Percentiles rank a stretch among this genome's conserved stretches.
Evolutionary conservation across 768 basidiomycete genomes (phyloP).

Genomic region (Russula sp.): DNA sequence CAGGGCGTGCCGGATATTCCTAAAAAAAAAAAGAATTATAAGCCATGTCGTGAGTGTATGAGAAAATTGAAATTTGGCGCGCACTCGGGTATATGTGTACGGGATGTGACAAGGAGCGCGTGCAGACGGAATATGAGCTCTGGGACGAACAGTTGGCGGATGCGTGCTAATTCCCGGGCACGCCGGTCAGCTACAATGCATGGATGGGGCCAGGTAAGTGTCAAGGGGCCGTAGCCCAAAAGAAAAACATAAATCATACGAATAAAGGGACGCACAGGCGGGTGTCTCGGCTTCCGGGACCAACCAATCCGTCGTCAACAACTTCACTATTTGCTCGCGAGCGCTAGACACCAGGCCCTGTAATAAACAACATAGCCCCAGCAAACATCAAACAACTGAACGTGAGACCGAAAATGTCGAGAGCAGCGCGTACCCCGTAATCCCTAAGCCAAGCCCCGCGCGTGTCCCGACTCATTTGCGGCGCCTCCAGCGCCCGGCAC

Average conservation of each 20-base stretch:
- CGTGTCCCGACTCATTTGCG: constrained; percentile 52
- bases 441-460: constrained; percentile 54
- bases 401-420: too few relatives aligned
- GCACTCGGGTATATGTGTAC: constrained; percentile 57
- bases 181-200: constrained; percentile 42
- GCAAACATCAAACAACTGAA: too few relatives aligned
- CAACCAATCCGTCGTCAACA: constrained; percentile 77
- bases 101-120: constrained; percentile 56
- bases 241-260: not conserved
- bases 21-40: too few relatives aligned
- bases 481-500: constrained; percentile 48
- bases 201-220: not conserved
- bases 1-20: constrained; percentile 70
- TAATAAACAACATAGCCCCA: too few relatives aligned
- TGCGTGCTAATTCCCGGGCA: constrained; percentile 61
- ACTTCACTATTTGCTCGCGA: constrained; percentile 54
- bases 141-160: constrained; percentile 83
- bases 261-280: not conserved
- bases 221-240: not conserved
- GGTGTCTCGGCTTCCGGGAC: constrained; percentile 41
- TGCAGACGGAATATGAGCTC: constrained; percentile 87
- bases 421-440: constrained; percentile 47
- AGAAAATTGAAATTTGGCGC: constrained; percentile 25
- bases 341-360: constrained; percentile 58
- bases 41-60: too few relatives aligned